Evolutionary conservation across 148 eudicot species (phyloP).

Genomic region (Silene uniflora): DNA sequence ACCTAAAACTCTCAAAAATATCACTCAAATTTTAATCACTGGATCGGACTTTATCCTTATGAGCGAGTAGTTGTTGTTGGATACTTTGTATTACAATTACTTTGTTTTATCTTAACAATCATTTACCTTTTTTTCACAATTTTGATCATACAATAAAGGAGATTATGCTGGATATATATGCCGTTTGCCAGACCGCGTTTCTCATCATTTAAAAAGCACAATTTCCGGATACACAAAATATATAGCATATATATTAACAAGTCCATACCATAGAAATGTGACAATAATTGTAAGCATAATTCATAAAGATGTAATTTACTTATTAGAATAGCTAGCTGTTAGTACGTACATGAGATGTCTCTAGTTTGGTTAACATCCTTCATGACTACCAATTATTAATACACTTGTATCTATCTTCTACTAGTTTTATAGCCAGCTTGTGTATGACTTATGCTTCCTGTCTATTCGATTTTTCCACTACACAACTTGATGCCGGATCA

Average conservation of each 20-base stretch:
- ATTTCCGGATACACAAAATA: background rate
- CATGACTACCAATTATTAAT: conserved; percentile 21
- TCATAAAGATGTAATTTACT: background rate
- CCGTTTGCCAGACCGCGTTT: too few relatives aligned
- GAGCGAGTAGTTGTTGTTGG: too few relatives aligned
- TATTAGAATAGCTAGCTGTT: background rate
- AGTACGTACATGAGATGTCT: conserved; percentile 26
- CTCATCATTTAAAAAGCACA: background rate
- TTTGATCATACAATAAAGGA: too few relatives aligned
- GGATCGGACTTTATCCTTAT: too few relatives aligned
- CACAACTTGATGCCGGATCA: conserved; percentile 10
- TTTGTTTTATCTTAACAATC: too few relatives aligned
- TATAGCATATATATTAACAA: background rate
- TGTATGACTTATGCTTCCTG: conserved; percentile 18
- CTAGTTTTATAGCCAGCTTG: conserved; percentile 20
- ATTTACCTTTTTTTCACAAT: too few relatives aligned
- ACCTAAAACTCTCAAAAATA: too few relatives aligned
- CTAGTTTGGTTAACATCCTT: conserved; percentile 24
- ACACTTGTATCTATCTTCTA: background rate
- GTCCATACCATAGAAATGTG: conserved; percentile 8
- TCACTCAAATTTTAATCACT: too few relatives aligned
- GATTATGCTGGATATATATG: too few relatives aligned
- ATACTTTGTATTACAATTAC: too few relatives aligned
- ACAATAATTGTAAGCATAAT: conserved; percentile 9
- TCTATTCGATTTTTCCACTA: conserved; percentile 11